Evolutionary conservation across 1,284 basidiomycete genomes (phyloP).

Genomic region (Ustilago tritici): DNA sequence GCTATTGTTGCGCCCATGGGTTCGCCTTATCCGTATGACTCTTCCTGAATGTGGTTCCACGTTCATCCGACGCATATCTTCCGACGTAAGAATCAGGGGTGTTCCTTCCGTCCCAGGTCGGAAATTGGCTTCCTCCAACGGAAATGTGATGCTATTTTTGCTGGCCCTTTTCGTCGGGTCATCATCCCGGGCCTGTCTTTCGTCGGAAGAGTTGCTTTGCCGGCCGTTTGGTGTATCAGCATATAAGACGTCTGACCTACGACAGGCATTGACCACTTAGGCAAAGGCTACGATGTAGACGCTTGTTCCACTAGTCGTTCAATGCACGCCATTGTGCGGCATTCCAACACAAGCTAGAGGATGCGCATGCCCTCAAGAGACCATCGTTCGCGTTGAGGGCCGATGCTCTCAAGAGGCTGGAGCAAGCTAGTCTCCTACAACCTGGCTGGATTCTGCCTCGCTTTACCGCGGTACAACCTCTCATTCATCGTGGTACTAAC

Average conservation of each 20-base stretch:
- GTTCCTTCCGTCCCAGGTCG: background rate
- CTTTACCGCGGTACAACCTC: constrained; percentile 1
- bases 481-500: background rate
- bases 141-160: background rate
- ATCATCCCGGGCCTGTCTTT: background rate
- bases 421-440: background rate
- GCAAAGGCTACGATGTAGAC: background rate
- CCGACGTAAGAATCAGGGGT: too few species aligned
- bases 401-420: background rate
- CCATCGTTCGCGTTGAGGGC: background rate
- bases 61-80: background rate
- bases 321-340: background rate
- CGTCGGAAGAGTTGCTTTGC: constrained; percentile 1
- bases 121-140: background rate
- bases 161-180: background rate
- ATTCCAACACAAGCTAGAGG: background rate
- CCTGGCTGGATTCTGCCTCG: background rate
- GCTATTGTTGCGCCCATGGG: background rate
- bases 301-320: background rate
- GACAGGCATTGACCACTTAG: too few species aligned
- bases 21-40: background rate
- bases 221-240: background rate
- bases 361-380: background rate
- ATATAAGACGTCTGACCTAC: too few species aligned
- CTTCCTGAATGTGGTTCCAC: background rate